These are phyloP conservation scores for Fusarium mexicanum DNA, from an alignment of 2,329 filamentous ascomycete species.

Conservation along the genomic window DNA sequence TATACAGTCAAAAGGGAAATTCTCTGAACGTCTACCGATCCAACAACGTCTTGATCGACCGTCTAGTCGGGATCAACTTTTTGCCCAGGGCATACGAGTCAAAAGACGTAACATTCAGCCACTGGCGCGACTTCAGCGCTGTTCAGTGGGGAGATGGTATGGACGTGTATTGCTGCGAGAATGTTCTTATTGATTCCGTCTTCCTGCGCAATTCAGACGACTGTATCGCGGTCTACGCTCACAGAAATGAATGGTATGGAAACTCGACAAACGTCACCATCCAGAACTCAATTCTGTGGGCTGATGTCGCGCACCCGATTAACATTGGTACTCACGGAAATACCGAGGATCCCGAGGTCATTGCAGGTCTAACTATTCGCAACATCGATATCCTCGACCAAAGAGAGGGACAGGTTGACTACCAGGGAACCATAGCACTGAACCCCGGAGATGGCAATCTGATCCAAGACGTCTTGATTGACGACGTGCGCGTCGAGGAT, in stretches of 20 bases:
- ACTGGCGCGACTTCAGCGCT: not conserved
- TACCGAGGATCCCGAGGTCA: not conserved
- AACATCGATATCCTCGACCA: not conserved
- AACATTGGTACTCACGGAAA: not conserved
- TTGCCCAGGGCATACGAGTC: accelerated
- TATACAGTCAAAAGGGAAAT: not conserved
- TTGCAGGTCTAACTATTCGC: not conserved
- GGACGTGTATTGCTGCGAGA: not conserved
- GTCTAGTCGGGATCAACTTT: not conserved
- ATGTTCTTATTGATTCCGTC: not conserved
- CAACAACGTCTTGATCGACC: not conserved
- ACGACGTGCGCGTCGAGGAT: not conserved
- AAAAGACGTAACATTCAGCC: not conserved
- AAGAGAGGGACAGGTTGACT: not conserved
- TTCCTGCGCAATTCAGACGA: not conserved
- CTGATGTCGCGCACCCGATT: not conserved
- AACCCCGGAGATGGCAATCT: not conserved
- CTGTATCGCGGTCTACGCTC: not conserved
- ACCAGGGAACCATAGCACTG: not conserved
- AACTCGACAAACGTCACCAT: not conserved
- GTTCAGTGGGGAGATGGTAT: not conserved
- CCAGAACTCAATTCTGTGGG: not conserved
- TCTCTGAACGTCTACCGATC: not conserved
- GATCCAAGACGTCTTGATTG: not conserved
- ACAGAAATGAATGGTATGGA: not conserved